These are phyloP conservation scores for Fragilariopsis cylindrus DNA, from an alignment of 108 stramenopile genomes.

Conservation along the genomic window DNA sequence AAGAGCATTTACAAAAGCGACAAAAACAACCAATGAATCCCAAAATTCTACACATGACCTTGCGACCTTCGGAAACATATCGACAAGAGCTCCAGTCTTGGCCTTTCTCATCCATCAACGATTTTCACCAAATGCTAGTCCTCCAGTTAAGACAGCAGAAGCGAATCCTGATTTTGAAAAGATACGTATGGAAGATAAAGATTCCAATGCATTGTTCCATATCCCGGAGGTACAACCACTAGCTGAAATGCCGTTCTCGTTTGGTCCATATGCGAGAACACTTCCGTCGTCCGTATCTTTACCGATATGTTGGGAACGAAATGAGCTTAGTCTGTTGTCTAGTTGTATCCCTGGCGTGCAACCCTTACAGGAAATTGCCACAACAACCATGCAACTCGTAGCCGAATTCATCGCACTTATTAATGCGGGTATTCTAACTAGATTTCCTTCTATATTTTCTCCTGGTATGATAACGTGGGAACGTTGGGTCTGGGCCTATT, in stretches of 20 bases:
- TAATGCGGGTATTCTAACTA: slow-evolving; percentile 68
- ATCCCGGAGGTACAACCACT: slow-evolving; percentile 11
- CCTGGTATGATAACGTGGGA: slow-evolving; percentile 85
- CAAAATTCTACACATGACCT: slow-evolving; percentile 9
- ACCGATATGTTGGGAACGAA: slow-evolving; percentile 87
- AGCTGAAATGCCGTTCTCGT: slow-evolving; percentile 50
- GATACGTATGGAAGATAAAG: slow-evolving; percentile 25
- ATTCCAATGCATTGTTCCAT: slow-evolving; percentile 34
- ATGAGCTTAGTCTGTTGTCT: slow-evolving; percentile 77
- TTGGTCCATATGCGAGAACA: slow-evolving; percentile 85
- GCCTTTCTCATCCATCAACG: slow-evolving; percentile 84
- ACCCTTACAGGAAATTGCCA: slow-evolving; percentile 73
- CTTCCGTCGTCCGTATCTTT: slow-evolving; percentile 77
- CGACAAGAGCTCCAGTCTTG: slow-evolving; percentile 61
- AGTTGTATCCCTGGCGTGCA: slow-evolving; percentile 77
- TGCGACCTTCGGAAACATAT: slow-evolving; percentile 27
- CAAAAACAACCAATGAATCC: background rate
- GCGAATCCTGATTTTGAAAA: slow-evolving; percentile 20
- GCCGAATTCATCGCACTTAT: slow-evolving; percentile 74
- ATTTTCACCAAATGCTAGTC: slow-evolving; percentile 57
- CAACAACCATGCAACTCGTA: slow-evolving; percentile 67
- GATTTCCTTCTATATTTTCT: slow-evolving; percentile 69
- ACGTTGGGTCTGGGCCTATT: slow-evolving; percentile 90
- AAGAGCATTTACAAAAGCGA: slow-evolving; percentile 33
- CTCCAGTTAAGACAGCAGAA: slow-evolving; percentile 39